Conservation (phyloP, 2,329 filamentous ascomycete species). For the Gnomoniopsis smithogilvyi region DNA sequence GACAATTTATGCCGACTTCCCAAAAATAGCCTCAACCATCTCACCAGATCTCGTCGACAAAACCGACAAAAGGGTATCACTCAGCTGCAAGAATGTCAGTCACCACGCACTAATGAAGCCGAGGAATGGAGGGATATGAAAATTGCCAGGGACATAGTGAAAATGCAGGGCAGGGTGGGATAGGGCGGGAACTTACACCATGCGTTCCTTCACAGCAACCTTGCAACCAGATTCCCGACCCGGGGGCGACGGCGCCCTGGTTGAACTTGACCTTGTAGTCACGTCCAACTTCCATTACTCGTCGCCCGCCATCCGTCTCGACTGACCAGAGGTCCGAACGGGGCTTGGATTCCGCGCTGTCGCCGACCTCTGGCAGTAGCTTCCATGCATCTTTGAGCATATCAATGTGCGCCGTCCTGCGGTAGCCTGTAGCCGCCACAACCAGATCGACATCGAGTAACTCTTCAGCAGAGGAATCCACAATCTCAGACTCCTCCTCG, state of each 20-base stretch:
- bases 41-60: constrained; percentile 73
- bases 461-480: constrained; percentile 42
- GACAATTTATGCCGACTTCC: constrained; percentile 22
- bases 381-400: constrained; percentile 67
- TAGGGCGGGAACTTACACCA: constrained; percentile 62
- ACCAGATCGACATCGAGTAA: constrained; percentile 73
- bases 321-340: constrained; percentile 14
- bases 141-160: too few relatives aligned
- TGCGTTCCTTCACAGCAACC: constrained; percentile 92
- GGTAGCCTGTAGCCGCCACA: constrained; percentile 85
- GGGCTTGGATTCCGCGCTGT: constrained; percentile 15
- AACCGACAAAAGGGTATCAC: constrained; percentile 78
- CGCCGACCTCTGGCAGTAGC: constrained; percentile 54
- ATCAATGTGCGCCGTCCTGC: constrained; percentile 71
- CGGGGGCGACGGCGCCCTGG: constrained; percentile 62
- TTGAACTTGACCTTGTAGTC: constrained; percentile 78
- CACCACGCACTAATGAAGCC: not conserved
- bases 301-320: constrained; percentile 17
- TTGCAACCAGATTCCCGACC: constrained; percentile 86
- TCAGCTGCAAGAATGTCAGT: constrained; percentile 51
- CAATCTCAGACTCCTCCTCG: constrained; percentile 17
- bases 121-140: not conserved
- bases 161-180: too few relatives aligned
- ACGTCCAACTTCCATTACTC: constrained; percentile 65
- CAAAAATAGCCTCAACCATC: constrained; percentile 74